Percentiles rank a stretch among this genome's conserved stretches.
Conservation (phyloP, 2,329 filamentous ascomycete genomes). For the Cladosporium sp. region DNA sequence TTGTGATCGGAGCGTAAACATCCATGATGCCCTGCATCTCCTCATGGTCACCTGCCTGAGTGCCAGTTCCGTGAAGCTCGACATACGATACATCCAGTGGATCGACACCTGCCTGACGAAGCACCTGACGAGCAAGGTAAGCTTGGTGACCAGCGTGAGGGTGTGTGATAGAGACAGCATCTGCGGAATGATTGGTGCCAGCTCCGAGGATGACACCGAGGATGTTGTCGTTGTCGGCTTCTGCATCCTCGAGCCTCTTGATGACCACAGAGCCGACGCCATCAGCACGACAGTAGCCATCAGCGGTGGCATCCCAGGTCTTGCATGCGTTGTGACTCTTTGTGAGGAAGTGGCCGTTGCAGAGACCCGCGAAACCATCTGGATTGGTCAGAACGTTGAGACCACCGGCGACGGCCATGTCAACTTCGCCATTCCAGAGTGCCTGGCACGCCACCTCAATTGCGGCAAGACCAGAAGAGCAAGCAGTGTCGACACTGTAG, state of each 20-base stretch:
- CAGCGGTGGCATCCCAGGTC: constrained; percentile 25
- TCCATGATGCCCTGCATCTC: constrained; percentile 28
- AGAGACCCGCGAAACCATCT: constrained; percentile 23
- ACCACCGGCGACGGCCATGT: constrained; percentile 29
- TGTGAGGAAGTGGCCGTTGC: constrained; percentile 26
- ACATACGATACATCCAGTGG: constrained; percentile 25
- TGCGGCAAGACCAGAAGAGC: constrained; percentile 25
- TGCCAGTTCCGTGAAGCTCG: constrained; percentile 34
- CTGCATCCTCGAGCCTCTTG: constrained; percentile 31
- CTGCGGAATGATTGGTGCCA: constrained; percentile 24
- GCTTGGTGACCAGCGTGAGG: constrained; percentile 25
- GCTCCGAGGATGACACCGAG: constrained; percentile 21
- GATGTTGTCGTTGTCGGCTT: constrained; percentile 31
- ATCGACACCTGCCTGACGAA: constrained; percentile 23
- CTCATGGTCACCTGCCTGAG: constrained; percentile 29
- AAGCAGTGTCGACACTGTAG: constrained; percentile 29
- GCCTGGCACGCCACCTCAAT: constrained; percentile 22
- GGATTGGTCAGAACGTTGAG: constrained; percentile 28
- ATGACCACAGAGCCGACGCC: constrained; percentile 25
- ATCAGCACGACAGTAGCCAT: constrained; percentile 31
- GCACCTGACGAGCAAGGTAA: constrained; percentile 17
- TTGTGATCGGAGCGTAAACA: constrained; percentile 18
- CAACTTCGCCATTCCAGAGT: constrained; percentile 27
- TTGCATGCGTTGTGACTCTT: constrained; percentile 22
- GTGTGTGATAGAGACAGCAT: constrained; percentile 26